phyloP scores from a whole-genome alignment of 2,329 filamentous ascomycete genomes.

The Aspergillus arachidicola region DNA sequence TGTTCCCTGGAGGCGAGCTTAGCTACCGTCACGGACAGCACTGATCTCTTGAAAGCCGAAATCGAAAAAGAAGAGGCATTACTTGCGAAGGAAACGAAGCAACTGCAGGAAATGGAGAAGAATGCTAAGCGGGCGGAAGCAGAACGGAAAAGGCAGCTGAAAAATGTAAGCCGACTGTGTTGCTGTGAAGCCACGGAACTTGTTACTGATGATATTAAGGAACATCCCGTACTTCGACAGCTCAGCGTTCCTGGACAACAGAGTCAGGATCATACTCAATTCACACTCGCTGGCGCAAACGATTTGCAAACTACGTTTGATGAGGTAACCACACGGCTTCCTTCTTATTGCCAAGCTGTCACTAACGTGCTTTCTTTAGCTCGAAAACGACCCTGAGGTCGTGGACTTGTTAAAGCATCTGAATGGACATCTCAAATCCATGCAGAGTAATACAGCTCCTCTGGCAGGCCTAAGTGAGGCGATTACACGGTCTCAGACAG shows the following conservation, averaged over 20 bases:
- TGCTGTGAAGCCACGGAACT: background rate
- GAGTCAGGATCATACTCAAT: slow-evolving; percentile 25
- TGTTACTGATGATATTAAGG: slow-evolving; percentile 31
- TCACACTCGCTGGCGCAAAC: slow-evolving; percentile 30
- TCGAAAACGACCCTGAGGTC: slow-evolving; percentile 42
- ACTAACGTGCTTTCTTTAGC: slow-evolving; percentile 28
- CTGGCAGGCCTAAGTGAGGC: slow-evolving; percentile 41
- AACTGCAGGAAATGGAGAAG: slow-evolving; percentile 46
- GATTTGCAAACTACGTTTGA: slow-evolving; percentile 32
- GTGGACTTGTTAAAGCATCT: slow-evolving; percentile 42
- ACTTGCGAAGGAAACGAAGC: slow-evolving; percentile 42
- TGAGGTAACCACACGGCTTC: slow-evolving; percentile 29
- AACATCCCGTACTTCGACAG: slow-evolving; percentile 43
- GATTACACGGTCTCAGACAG: slow-evolving; percentile 40
- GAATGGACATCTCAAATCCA: slow-evolving; percentile 47
- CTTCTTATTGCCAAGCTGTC: background rate
- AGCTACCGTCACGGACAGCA: slow-evolving; percentile 42
- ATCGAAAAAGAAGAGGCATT: slow-evolving; percentile 47
- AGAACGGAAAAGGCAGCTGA: slow-evolving; percentile 43
- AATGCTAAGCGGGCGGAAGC: slow-evolving; percentile 44
- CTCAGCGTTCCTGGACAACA: slow-evolving; percentile 28
- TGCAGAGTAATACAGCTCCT: slow-evolving; percentile 45
- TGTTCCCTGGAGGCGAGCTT: slow-evolving; percentile 41
- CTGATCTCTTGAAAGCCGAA: slow-evolving; percentile 43
- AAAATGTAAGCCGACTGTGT: slow-evolving; percentile 36